Conservation (phyloP, 495 filamentous ascomycete species). For the Xylaria palmicola region DNA sequence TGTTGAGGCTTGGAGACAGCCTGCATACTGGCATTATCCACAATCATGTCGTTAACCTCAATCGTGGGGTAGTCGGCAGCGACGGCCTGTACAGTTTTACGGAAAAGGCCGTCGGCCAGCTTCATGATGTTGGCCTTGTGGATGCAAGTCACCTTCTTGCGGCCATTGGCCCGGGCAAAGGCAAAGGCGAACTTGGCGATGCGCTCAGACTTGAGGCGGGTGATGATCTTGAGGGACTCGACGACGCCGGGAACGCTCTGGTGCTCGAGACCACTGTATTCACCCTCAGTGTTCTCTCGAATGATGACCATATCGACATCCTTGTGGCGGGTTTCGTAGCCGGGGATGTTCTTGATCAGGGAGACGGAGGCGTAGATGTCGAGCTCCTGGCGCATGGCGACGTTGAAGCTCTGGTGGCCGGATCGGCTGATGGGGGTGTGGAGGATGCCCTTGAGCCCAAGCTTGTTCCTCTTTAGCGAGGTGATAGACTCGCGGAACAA, state of each 20-base stretch:
- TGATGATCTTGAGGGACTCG: slow-evolving; percentile 99
- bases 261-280: slow-evolving; percentile 98
- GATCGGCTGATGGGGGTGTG: slow-evolving; percentile 96
- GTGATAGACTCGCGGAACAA: slow-evolving; percentile 92
- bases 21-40: slow-evolving; percentile 99
- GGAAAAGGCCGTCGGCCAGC: slow-evolving; percentile 96
- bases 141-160: slow-evolving; percentile 98
- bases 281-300: slow-evolving; percentile 99
- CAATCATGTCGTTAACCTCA: slow-evolving; percentile 97
- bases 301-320: slow-evolving; percentile 98
- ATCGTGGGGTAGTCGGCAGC: slow-evolving; percentile 91
- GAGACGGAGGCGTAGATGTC: slow-evolving; percentile 99
- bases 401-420: slow-evolving; percentile 99
- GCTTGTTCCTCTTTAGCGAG: slow-evolving; percentile 95
- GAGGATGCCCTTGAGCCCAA: slow-evolving; percentile 95
- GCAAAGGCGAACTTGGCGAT: slow-evolving; percentile 98
- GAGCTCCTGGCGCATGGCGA: slow-evolving; percentile 95
- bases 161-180: slow-evolving; percentile 96
- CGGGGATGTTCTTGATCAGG: slow-evolving; percentile 98
- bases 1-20: slow-evolving; percentile 93
- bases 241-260: slow-evolving; percentile 96
- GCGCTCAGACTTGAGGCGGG: slow-evolving; percentile 95
- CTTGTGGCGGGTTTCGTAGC: slow-evolving; percentile 94
- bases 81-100: slow-evolving; percentile 90
- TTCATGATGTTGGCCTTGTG: slow-evolving; percentile 99